phyloP scores from a whole-genome alignment of 306 rosid genomes.

The Trifolium dubium region DNA sequence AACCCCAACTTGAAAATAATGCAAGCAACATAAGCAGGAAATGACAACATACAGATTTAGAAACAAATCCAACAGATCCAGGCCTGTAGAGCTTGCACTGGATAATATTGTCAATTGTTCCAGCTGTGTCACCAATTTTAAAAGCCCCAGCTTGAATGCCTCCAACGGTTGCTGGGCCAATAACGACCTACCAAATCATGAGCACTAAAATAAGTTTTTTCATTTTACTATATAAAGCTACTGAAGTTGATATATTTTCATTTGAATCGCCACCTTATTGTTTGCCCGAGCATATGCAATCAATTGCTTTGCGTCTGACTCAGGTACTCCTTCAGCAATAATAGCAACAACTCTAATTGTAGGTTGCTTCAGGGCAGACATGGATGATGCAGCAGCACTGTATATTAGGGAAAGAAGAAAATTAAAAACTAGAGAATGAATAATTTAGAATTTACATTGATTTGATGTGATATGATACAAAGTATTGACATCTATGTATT shows the following conservation, averaged over 20 bases:
- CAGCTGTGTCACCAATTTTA: constrained; percentile 99
- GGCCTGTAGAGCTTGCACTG: constrained; percentile 98
- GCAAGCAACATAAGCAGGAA: constrained; percentile 29
- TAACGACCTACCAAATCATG: constrained; percentile 69
- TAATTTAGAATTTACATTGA: constrained; percentile 11
- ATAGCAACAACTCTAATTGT: constrained; percentile 95
- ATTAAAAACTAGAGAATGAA: constrained; percentile 1
- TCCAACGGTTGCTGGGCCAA: constrained; percentile 99
- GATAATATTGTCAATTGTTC: constrained; percentile 93
- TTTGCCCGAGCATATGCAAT: constrained; percentile 91
- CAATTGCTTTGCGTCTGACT: constrained; percentile 90
- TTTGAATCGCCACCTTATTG: constrained; percentile 71
- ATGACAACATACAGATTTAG: constrained; percentile 85
- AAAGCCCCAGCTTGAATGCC: constrained; percentile 99
- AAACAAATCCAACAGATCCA: constrained; percentile 99
- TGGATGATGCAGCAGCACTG: constrained; percentile 98
- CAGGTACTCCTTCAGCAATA: constrained; percentile 99
- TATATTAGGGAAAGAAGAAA: constrained; percentile 31
- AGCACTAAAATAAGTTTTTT: constrained; percentile 40
- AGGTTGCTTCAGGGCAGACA: constrained; percentile 91
- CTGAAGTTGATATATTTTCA: constrained; percentile 32
- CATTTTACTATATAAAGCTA: constrained; percentile 19
- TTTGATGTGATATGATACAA: constrained; percentile 6
- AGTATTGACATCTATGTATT: not conserved
- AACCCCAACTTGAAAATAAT: constrained; percentile 30